Base-by-base conservation (phyloP, 495 filamentous ascomycete genomes). In the Neurospora africana region DNA sequence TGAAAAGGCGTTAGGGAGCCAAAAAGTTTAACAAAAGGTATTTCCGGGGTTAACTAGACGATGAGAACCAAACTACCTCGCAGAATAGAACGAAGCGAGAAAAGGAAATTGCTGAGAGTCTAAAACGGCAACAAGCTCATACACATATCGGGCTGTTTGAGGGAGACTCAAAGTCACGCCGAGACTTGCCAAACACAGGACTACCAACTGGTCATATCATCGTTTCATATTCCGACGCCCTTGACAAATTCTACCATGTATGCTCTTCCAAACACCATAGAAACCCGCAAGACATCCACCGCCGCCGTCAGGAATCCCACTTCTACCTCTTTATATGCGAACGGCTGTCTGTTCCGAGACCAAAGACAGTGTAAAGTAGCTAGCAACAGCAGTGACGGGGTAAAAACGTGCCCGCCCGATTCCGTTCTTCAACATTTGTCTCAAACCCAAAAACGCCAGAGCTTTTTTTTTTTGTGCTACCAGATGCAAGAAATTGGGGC, bases 361-460 rank as follows among this genome's bases (percentile, higher is more conserved):
- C 44, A 27, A 53, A 23, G 44, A 53, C 44, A 53, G 44, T 21
- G 7, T 53, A 53, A 53, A 53, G 44, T 27, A 53, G 44, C 44
- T 23, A 53, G 44, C 44, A 53, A 53, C 44, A 53, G 21, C 21
- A 53, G 44, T 33, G 27, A 30, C 53, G 53, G 27, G 53, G 5
- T 65, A 65, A 65, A 58, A 61, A 65, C 3, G 6, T 65, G 53
- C 53, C 53, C 53, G 53, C 27, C 53, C 53, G 27, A 33, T 65
- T 19, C 53, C 53, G 53, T 65, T 61, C 53, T 61, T 65, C 27
- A 65, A 65, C 53, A 65, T 33, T 19, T 65, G 15, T 33, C 30
- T 69, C 72, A 71, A 73, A 75, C 69, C 78, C 77, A 72, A 53
- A 72, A 80, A 79, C 79, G 78, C 78, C 79, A 75, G 76, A 77